phyloP scores from a whole-genome alignment of 306 rosid genomes.

The Amphicarpaea edgeworthii region DNA sequence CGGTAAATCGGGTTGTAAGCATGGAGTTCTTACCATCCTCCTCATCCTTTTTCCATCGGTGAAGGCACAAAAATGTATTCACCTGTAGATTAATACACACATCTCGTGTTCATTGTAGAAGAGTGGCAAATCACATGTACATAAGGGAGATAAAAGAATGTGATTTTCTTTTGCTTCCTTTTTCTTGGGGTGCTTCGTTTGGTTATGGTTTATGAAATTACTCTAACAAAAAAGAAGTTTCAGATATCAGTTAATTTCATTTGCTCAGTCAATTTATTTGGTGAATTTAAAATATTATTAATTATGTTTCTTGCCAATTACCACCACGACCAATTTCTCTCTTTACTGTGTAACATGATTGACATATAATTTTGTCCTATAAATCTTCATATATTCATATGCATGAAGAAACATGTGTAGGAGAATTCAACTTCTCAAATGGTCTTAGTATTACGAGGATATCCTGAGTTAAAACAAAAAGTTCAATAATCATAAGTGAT shows the following conservation, averaged over 20 bases:
- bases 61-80: constrained; percentile 42
- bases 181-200: constrained; percentile 36
- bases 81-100: constrained; percentile 47
- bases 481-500: not conserved
- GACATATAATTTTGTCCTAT: not conserved
- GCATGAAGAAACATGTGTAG: too few relatives aligned
- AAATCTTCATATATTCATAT: not conserved
- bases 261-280: constrained; percentile 33
- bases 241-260: constrained; percentile 38
- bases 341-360: not conserved
- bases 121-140: constrained; percentile 59
- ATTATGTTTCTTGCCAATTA: not conserved
- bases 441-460: too few relatives aligned
- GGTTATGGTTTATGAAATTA: constrained; percentile 40
- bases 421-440: too few relatives aligned
- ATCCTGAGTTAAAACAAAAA: too few relatives aligned
- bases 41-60: constrained; percentile 35
- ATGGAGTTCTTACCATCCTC: constrained; percentile 44
- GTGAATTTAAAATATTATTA: constrained; percentile 23
- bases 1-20: constrained; percentile 40
- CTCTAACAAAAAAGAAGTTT: constrained; percentile 43
- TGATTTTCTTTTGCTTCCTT: constrained; percentile 2
- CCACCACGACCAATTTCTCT: not conserved
- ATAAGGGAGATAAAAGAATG: constrained; percentile 53
- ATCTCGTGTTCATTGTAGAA: constrained; percentile 46